Evolutionary conservation across 202 grass and related monocot species (phyloP).

Genomic region (Dendrocalamus latiflorus): DNA sequence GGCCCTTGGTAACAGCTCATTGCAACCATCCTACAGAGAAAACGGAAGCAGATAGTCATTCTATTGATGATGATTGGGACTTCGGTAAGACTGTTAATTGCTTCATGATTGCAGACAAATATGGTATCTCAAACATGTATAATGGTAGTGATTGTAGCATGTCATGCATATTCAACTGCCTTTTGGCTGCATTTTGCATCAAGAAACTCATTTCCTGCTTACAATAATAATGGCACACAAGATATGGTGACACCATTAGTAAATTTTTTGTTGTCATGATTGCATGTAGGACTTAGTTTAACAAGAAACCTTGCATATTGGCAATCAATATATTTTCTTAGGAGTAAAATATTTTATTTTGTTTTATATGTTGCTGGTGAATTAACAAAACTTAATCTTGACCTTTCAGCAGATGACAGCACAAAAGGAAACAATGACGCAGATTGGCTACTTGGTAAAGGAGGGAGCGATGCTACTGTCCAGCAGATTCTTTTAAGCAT

Average conservation of each 20-base stretch:
- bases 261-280: neutral
- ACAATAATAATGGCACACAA: neutral
- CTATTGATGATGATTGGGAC: conserved; percentile 62
- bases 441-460: conserved; percentile 72
- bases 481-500: conserved; percentile 81
- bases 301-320: neutral
- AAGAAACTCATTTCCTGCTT: neutral
- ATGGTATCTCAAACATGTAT: neutral
- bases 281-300: neutral
- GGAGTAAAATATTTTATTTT: neutral
- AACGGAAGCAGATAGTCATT: conserved; percentile 69
- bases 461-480: conserved; percentile 41
- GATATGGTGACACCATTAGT: neutral
- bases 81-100: conserved; percentile 42
- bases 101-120: conserved; percentile 13
- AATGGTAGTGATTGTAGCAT: neutral
- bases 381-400: conserved; percentile 26
- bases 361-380: conserved; percentile 1
- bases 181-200: neutral
- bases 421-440: conserved; percentile 61
- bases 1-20: conserved; percentile 20
- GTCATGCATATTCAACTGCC: neutral
- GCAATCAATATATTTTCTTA: neutral
- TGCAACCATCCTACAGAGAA: conserved; percentile 43
- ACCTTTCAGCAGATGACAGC: conserved; percentile 58